These are phyloP conservation scores for Boletellus deceptivus DNA, from an alignment of 1,284 basidiomycete genomes.

Conservation along the genomic window DNA sequence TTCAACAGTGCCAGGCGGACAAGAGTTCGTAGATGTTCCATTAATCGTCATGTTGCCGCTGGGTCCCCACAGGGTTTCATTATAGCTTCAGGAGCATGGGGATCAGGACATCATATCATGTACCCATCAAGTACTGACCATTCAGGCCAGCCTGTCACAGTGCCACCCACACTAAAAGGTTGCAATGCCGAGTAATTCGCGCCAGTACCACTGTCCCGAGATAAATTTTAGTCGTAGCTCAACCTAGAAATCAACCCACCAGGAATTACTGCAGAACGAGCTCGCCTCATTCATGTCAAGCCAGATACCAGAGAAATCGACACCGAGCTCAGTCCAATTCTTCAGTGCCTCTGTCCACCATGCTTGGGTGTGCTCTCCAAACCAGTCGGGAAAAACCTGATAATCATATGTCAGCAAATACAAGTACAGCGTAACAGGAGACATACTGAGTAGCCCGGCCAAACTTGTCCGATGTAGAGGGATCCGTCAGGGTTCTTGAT, in stretches of 20 bases:
- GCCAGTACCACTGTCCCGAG: slow-evolving; percentile 45
- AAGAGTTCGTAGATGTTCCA: slow-evolving; percentile 55
- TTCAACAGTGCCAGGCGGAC: slow-evolving; percentile 10
- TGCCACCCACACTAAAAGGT: slow-evolving; percentile 44
- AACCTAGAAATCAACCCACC: slow-evolving; percentile 39
- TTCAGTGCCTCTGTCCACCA: slow-evolving; percentile 60
- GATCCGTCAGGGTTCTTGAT: slow-evolving; percentile 67
- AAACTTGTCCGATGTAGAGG: slow-evolving; percentile 67
- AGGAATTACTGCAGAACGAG: slow-evolving; percentile 63
- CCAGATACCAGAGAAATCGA: slow-evolving; percentile 71
- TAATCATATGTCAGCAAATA: neutral
- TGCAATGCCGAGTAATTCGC: slow-evolving; percentile 42
- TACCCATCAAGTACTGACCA: slow-evolving; percentile 40
- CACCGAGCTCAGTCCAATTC: slow-evolving; percentile 60
- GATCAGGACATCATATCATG: neutral
- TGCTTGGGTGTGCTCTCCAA: slow-evolving; percentile 51
- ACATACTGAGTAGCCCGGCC: slow-evolving; percentile 51
- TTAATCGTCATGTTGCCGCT: slow-evolving; percentile 76
- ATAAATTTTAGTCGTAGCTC: slow-evolving; percentile 4
- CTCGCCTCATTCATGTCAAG: slow-evolving; percentile 74
- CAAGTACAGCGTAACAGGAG: neutral
- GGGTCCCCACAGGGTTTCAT: slow-evolving; percentile 57
- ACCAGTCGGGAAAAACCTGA: slow-evolving; percentile 69
- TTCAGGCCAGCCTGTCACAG: slow-evolving; percentile 57
- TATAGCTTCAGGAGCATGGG: slow-evolving; percentile 48